These are phyloP conservation scores for Penicillium glabrum DNA, from an alignment of 2,329 filamentous ascomycete genomes.

Conservation along the genomic window DNA sequence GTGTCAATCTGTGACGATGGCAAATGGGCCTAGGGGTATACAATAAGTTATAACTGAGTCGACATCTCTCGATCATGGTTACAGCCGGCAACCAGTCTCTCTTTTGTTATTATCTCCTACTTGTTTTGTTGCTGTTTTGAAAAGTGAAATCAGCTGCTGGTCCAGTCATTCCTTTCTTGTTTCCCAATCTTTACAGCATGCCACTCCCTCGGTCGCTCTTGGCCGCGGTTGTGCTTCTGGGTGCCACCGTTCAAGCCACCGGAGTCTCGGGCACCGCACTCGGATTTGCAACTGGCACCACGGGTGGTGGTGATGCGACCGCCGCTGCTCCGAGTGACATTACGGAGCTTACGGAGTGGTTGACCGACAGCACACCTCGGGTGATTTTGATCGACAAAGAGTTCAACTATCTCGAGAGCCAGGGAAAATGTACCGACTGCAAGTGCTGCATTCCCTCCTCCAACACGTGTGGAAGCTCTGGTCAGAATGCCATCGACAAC, in stretches of 20 bases:
- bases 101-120: too few relatives aligned
- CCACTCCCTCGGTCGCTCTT: too few relatives aligned
- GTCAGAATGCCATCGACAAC: slow-evolving; percentile 56
- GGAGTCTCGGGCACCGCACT: slow-evolving; percentile 34
- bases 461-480: slow-evolving; percentile 34
- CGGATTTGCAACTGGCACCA: slow-evolving; percentile 54
- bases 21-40: not conserved
- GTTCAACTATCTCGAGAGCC: slow-evolving; percentile 26
- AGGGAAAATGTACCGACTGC: slow-evolving; percentile 22
- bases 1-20: not conserved
- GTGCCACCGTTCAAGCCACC: not conserved
- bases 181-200: too few relatives aligned
- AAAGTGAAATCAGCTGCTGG: too few relatives aligned
- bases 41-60: too few relatives aligned
- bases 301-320: slow-evolving; percentile 57
- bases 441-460: slow-evolving; percentile 35
- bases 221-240: too few relatives aligned
- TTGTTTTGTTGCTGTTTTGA: too few relatives aligned
- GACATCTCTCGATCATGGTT: too few relatives aligned
- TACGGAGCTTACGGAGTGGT: slow-evolving; percentile 57
- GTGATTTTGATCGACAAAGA: slow-evolving; percentile 60
- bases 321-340: slow-evolving; percentile 54
- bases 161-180: too few relatives aligned
- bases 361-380: slow-evolving; percentile 55
- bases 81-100: too few relatives aligned